Conservation (phyloP, 805 yeast species). For the Barnettozyma sucrosica region DNA sequence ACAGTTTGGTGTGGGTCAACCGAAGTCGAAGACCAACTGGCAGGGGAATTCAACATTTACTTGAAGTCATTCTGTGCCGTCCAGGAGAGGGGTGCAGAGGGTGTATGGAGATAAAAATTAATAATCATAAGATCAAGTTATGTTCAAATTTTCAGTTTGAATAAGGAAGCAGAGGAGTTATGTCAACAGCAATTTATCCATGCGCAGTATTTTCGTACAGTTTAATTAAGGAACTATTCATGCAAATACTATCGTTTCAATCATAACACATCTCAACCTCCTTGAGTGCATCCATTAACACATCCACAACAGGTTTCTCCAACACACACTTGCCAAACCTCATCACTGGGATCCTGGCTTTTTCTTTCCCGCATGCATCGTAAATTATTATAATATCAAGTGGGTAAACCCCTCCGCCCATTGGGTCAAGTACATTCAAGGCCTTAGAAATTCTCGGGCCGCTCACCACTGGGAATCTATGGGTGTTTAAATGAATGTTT, state of each 20-base stretch:
- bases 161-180: no score
- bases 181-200: no score
- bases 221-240: no score
- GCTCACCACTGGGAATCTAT: constrained; percentile 18
- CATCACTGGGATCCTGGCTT: constrained; percentile 13
- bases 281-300: constrained; percentile 18
- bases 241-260: neutral
- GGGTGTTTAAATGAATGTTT: constrained; percentile 11
- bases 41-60: no score
- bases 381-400: constrained; percentile 21
- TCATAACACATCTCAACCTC: constrained; percentile 7
- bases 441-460: constrained; percentile 12
- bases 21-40: no score
- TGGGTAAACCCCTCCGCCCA: constrained; percentile 28
- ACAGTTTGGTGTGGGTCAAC: no score
- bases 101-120: no score
- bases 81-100: no score
- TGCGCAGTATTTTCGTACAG: no score
- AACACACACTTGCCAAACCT: constrained; percentile 8
- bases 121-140: no score
- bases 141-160: no score
- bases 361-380: constrained; percentile 17
- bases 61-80: no score
- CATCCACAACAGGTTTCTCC: constrained; percentile 13
- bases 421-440: constrained; percentile 22